These are phyloP conservation scores for Pisolithus thermaeus DNA, from an alignment of 1,284 basidiomycete species.

Conservation along the genomic window DNA sequence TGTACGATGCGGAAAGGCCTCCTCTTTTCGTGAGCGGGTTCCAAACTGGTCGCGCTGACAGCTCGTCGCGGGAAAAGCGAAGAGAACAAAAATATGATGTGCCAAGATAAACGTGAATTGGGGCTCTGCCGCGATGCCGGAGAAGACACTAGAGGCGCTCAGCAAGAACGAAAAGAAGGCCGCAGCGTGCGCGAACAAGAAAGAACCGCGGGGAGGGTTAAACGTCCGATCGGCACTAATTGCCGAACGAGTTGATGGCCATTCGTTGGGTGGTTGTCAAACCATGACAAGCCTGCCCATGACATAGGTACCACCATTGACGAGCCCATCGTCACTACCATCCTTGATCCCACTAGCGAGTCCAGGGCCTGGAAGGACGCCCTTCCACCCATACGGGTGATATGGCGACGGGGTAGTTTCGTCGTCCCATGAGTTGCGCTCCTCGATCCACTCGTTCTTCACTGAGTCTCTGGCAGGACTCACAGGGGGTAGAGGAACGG, in stretches of 20 bases:
- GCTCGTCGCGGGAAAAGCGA: too few relatives aligned
- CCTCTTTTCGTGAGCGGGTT: too few relatives aligned
- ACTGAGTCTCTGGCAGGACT: constrained; percentile 16
- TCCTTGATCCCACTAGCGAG: constrained; percentile 35
- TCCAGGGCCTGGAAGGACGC: constrained; percentile 62
- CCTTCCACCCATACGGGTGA: constrained; percentile 58
- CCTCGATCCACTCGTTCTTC: constrained; percentile 38
- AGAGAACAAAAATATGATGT: too few relatives aligned
- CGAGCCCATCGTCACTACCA: constrained; percentile 39
- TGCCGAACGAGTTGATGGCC: too few relatives aligned
- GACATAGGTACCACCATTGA: constrained; percentile 28
- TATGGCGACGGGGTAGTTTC: constrained; percentile 50
- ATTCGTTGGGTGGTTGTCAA: constrained; percentile 6
- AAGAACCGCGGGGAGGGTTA: constrained; percentile 5
- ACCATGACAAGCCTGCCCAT: constrained; percentile 31
- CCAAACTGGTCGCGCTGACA: too few relatives aligned
- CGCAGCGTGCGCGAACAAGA: too few relatives aligned
- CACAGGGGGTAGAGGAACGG: constrained; percentile 63
- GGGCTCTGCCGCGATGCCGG: too few relatives aligned
- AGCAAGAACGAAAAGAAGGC: too few relatives aligned
- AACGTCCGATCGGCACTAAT: too few relatives aligned
- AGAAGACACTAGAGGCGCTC: too few relatives aligned
- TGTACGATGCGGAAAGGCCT: too few relatives aligned
- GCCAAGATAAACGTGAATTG: too few relatives aligned
- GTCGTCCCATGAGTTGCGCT: constrained; percentile 64